Evolutionary conservation across 2,329 filamentous ascomycete species (phyloP).

Genomic region (Samsoniella hepiali): DNA sequence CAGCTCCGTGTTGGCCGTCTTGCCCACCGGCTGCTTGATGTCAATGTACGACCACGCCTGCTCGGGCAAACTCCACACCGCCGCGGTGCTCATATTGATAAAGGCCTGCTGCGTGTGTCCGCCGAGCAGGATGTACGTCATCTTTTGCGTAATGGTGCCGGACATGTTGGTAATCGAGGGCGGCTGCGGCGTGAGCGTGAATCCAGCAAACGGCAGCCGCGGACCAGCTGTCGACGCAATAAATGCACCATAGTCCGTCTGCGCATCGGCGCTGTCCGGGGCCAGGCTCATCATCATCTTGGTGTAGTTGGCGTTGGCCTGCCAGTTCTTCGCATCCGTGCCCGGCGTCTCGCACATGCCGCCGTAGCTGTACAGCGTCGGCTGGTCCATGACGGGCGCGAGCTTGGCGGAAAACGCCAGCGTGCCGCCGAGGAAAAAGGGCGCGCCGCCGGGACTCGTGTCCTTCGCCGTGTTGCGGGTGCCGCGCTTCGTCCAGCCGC

Average conservation of each 20-base stretch:
- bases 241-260: slow-evolving; percentile 34
- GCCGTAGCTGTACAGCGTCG: slow-evolving; percentile 72
- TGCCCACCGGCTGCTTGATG: slow-evolving; percentile 46
- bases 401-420: slow-evolving; percentile 66
- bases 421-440: slow-evolving; percentile 52
- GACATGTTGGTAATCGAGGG: slow-evolving; percentile 68
- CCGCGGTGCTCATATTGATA: slow-evolving; percentile 90
- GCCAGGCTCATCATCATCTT: slow-evolving; percentile 71
- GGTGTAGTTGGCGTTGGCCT: slow-evolving; percentile 70
- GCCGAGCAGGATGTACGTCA: slow-evolving; percentile 76
- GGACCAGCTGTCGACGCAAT: slow-evolving; percentile 50
- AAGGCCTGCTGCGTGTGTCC: slow-evolving; percentile 82
- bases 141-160: slow-evolving; percentile 65
- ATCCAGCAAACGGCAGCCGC: slow-evolving; percentile 80
- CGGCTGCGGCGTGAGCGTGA: slow-evolving; percentile 71
- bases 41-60: slow-evolving; percentile 80
- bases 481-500: slow-evolving; percentile 30
- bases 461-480: slow-evolving; percentile 23
- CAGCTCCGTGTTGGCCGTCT: slow-evolving; percentile 51
- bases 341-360: slow-evolving; percentile 74
- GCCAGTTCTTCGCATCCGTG: slow-evolving; percentile 52
- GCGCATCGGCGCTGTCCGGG: slow-evolving; percentile 34
- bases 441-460: slow-evolving; percentile 30
- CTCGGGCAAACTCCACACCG: slow-evolving; percentile 81
- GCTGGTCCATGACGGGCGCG: slow-evolving; percentile 49